Evolutionary conservation across 306 rosid genomes (phyloP), one percentile per base, ranked within the genome.

Genomic region (Medicago lupulina): DNA sequence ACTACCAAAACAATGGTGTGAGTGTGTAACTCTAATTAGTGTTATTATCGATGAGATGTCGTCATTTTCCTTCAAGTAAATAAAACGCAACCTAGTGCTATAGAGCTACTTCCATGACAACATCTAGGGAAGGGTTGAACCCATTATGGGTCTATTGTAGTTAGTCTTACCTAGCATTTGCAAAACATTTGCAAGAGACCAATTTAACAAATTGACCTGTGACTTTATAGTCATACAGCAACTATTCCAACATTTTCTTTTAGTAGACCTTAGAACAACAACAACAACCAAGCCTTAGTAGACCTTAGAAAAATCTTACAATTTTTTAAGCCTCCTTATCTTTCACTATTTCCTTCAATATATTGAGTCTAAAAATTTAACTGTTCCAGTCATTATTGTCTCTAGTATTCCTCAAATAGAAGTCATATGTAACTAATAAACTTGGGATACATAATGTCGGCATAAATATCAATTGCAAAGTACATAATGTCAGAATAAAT

Each of bases 301-400:
- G 18, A 31, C 44, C 47, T 11, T 12, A 40, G 55, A 51, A 71
- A 11, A 53, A 36, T 13, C 55, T 65, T 28, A 47, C 34, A 73
- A 21, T 21, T 55, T 38, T 57, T 67, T 16, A 9, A 74, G 75
- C 79, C 19, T 76, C 55, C 28, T 25, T 25, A n/a, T n/a, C n/a
- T n/a, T n/a, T n/a, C n/a, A n/a, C n/a, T n/a, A n/a, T n/a, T n/a
- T n/a, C n/a, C n/a, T n/a, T n/a, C n/a, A n/a, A n/a, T n/a, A n/a
- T n/a, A n/a, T n/a, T n/a, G n/a, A n/a, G n/a, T n/a, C n/a, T n/a
- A n/a, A n/a, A n/a, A n/a, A n/a, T n/a, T n/a, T n/a, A n/a, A n/a
- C n/a, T n/a, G n/a, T n/a, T n/a, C n/a, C n/a, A n/a, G n/a, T n/a
- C n/a, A n/a, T n/a, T n/a, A n/a, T n/a, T n/a, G n/a, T n/a, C n/a